Evolutionary conservation across 768 basidiomycete species (phyloP).

Genomic region (Suillus americanus): DNA sequence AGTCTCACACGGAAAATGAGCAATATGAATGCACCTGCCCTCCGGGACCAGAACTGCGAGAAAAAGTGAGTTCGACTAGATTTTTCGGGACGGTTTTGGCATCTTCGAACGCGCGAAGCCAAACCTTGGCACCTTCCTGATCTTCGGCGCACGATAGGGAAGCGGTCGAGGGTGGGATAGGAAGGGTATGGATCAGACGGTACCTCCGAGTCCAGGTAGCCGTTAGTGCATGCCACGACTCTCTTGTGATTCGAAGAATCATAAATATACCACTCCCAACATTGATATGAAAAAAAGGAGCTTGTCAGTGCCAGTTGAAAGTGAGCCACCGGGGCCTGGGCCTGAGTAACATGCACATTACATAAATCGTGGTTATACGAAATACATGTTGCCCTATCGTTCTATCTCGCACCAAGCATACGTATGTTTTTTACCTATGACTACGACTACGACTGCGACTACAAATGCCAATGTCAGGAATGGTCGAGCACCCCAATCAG

Average conservation of each 20-base stretch:
- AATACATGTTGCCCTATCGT: too few relatives aligned
- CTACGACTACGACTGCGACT: not conserved
- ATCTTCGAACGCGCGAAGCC: conserved; percentile 52
- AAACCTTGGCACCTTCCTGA: conserved; percentile 47
- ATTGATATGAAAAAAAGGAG: not conserved
- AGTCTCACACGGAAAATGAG: not conserved
- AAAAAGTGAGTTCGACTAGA: conserved; percentile 63
- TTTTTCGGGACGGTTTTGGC: conserved; percentile 44
- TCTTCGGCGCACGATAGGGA: conserved; percentile 41
- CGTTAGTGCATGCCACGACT: not conserved
- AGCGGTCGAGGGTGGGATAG: conserved; percentile 42
- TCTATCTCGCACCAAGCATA: not conserved
- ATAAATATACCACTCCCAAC: not conserved
- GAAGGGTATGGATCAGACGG: conserved; percentile 29
- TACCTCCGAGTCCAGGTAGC: not conserved
- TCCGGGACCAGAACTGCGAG: conserved; percentile 82
- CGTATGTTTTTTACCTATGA: not conserved
- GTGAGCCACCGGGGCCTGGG: not conserved
- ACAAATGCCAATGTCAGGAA: not conserved
- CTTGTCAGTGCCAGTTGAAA: not conserved
- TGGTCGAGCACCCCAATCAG: not conserved
- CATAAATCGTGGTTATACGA: not conserved
- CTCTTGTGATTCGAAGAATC: not conserved
- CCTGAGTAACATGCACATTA: not conserved
- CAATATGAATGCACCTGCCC: conserved; percentile 57